Evolutionary conservation across 805 yeast species (phyloP).

Genomic region (Suhomyces sp.): DNA sequence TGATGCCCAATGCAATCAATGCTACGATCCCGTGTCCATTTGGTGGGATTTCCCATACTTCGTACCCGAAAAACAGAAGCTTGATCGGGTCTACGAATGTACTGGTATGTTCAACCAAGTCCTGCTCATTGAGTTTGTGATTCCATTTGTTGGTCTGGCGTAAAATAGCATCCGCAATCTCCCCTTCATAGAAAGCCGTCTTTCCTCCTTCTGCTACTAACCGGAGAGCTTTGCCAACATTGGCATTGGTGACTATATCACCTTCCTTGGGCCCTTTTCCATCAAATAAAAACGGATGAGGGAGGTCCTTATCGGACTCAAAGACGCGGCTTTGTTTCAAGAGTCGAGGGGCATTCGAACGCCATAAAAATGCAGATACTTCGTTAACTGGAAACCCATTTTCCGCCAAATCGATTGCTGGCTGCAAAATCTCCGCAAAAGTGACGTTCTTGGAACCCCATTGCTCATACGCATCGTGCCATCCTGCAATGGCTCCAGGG

Average conservation of each 20-base stretch:
- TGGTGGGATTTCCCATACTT: slow-evolving; percentile 82
- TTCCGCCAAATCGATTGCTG: slow-evolving; percentile 69
- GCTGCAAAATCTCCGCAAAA: slow-evolving; percentile 55
- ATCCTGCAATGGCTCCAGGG: slow-evolving; percentile 80
- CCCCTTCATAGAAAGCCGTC: slow-evolving; percentile 68
- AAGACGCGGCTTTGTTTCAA: background rate
- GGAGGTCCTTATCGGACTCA: slow-evolving; percentile 28
- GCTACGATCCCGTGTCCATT: slow-evolving; percentile 83
- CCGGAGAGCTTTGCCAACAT: slow-evolving; percentile 53
- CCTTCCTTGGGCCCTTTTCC: slow-evolving; percentile 52
- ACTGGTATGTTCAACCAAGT: slow-evolving; percentile 56
- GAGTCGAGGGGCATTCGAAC: slow-evolving; percentile 8
- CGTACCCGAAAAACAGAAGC: slow-evolving; percentile 48
- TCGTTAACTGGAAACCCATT: slow-evolving; percentile 65
- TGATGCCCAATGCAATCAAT: slow-evolving; percentile 63
- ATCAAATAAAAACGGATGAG: slow-evolving; percentile 38
- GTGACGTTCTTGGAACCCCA: slow-evolving; percentile 75
- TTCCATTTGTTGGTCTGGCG: slow-evolving; percentile 50
- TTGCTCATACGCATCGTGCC: slow-evolving; percentile 64
- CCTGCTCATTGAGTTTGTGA: slow-evolving; percentile 56
- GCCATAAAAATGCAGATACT: slow-evolving; percentile 54
- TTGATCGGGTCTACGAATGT: slow-evolving; percentile 65
- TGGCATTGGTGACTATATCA: slow-evolving; percentile 51
- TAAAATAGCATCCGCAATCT: slow-evolving; percentile 65
- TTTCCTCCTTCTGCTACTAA: slow-evolving; percentile 56